These are phyloP conservation scores for Zymoseptoria pseudotritici DNA, from an alignment of 2,329 filamentous ascomycete species.

Conservation along the genomic window DNA sequence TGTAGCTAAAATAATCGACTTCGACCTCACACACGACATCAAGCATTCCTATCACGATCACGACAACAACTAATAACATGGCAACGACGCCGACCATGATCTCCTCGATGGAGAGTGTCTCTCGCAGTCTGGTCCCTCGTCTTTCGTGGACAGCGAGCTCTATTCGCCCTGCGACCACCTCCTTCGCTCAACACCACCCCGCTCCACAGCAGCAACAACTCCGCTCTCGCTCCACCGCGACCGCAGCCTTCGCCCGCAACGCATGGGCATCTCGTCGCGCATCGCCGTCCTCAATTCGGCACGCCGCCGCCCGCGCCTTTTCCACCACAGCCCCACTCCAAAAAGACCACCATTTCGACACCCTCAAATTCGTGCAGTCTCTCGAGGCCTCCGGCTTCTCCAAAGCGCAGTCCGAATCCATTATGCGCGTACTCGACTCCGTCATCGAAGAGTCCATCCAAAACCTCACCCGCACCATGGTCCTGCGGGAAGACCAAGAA, in stretches of 20 bases:
- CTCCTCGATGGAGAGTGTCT: conserved; percentile 13
- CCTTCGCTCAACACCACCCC: conserved; percentile 11
- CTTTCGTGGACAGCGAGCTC: conserved; percentile 29
- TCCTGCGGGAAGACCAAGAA: conserved; percentile 85
- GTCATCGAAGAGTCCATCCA: conserved; percentile 98
- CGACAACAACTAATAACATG: conserved; percentile 2
- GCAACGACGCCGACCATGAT: conserved; percentile 1
- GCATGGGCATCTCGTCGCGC: conserved; percentile 12
- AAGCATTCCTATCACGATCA: not conserved
- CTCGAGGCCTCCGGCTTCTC: conserved; percentile 88
- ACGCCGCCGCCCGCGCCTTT: conserved; percentile 40
- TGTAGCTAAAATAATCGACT: not conserved
- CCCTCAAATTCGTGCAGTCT: conserved; percentile 89
- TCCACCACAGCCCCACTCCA: conserved; percentile 55
- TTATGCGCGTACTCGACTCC: conserved; percentile 96
- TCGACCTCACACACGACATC: not conserved
- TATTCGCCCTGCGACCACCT: conserved; percentile 16
- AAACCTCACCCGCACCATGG: conserved; percentile 96
- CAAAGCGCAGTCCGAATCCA: conserved; percentile 89
- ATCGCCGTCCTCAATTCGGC: not conserved
- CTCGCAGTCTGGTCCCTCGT: conserved; percentile 34
- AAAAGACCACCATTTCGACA: conserved; percentile 95
- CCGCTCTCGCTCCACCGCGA: conserved; percentile 9
- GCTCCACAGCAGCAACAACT: conserved; percentile 1
- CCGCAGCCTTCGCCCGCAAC: conserved; percentile 14